Evolutionary conservation across 73 alveolate genomes (phyloP), one percentile per base, ranked within the genome.

Genomic region (Tetrahymena borealis): DNA sequence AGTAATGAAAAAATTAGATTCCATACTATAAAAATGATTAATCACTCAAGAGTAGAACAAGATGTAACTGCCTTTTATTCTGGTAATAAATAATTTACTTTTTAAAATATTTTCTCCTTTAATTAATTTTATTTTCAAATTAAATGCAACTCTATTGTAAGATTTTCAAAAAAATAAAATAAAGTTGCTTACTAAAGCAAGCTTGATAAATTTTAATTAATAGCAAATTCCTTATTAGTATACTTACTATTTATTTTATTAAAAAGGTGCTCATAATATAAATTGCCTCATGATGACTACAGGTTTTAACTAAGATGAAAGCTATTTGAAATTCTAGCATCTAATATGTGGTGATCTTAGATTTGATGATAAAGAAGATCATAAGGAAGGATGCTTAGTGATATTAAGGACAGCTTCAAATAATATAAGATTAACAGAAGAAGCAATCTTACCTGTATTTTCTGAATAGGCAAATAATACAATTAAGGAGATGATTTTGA

Each of bases 401-500:
- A 60, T 60, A 60, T n/a, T 60, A 18, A 60, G 85, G 13, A 60
- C 85, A 60, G 85, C 85, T 24, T 60, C n/a, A 18, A 60, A 60
- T n/a, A 60, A 60, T 60, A 60, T 60, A 60, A 60, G 85, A 60
- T 60, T 60, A n/a, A 60, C 85, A 60, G 85, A 60, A 9, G 85
- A 60, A 15, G 85, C 85, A 15, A 35, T 60, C 28, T 24, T 60
- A 18, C 85, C 85, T 2, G 85, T 60, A 24, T 60, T 60, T 24
- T 24, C 85, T 4, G 85, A 60, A 35, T 18, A 60, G 28, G 38
- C 85, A 24, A 60, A 60, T 60, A 91, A 91, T 60, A 77, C 94
- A n/a, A 90, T 91, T 16, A 91, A 91, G 33, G 94, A 91, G 33
- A 28, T 91, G 78, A 91, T 91, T 35, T 24, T 91, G 28, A 31